Percentiles rank a stretch among this genome's conserved stretches.
Evolutionary conservation across 2,329 filamentous ascomycete species (phyloP).

Genomic region (Cladobotryum mycophilum): DNA sequence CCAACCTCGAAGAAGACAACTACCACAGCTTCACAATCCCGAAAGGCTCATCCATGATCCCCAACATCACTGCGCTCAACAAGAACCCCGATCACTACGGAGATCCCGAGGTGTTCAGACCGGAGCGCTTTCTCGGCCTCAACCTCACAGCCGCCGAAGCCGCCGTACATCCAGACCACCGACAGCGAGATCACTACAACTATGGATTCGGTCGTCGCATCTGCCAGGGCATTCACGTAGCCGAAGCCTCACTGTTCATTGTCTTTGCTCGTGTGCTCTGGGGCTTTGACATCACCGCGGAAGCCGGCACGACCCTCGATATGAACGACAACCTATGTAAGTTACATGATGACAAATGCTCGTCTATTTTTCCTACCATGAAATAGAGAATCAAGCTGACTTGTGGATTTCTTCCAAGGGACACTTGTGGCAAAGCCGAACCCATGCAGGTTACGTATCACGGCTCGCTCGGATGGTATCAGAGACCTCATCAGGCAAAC

Average conservation of each 20-base stretch:
- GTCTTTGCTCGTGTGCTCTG: constrained; percentile 42
- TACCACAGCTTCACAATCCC: constrained; percentile 1
- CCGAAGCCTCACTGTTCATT: constrained; percentile 42
- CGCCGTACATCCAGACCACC: constrained; percentile 23
- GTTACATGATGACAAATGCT: not conserved
- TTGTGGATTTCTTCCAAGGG: not conserved
- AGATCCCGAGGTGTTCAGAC: constrained; percentile 6
- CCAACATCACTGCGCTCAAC: not conserved
- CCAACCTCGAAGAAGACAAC: not conserved
- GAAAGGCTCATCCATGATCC: not conserved
- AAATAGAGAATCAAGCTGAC: constrained; percentile 11
- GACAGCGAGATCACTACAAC: constrained; percentile 45
- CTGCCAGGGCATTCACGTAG: constrained; percentile 52
- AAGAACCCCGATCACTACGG: constrained; percentile 1
- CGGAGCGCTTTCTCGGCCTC: constrained; percentile 19
- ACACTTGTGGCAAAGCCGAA: not conserved
- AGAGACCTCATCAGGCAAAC: not conserved
- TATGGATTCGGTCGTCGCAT: constrained; percentile 52
- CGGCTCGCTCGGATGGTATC: not conserved
- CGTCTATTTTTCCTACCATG: not conserved
- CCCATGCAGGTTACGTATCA: not conserved
- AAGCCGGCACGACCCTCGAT: constrained; percentile 7
- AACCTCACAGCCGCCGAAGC: constrained; percentile 24
- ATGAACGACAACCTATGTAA: not conserved
- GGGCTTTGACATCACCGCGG: constrained; percentile 35